Evolutionary conservation across 1,284 basidiomycete genomes (phyloP).

Genomic region (Sanguinoderma infundibulare): DNA sequence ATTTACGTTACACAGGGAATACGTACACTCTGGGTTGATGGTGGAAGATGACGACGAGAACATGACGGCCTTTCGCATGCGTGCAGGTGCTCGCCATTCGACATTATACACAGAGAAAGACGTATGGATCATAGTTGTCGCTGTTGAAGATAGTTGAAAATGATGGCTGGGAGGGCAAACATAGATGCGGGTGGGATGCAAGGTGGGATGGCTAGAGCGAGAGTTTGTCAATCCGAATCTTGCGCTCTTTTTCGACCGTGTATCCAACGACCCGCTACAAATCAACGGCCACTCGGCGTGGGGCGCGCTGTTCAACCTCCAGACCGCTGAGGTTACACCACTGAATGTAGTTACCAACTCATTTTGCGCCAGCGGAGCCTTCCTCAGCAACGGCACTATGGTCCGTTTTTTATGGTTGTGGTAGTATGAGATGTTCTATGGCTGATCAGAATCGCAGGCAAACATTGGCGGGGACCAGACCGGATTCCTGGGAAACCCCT

Average conservation of each 20-base stretch:
- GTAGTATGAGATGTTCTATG: not conserved
- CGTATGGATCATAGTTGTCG: too few species aligned
- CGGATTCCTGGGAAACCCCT: conserved; percentile 39
- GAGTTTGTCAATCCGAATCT: conserved; percentile 50
- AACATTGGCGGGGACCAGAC: conserved; percentile 48
- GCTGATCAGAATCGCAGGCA: conserved; percentile 32
- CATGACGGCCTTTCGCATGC: too few species aligned
- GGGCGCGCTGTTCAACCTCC: conserved; percentile 26
- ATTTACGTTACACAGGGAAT: too few species aligned
- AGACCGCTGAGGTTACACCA: conserved; percentile 28
- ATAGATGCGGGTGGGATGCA: too few species aligned
- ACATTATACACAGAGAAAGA: too few species aligned
- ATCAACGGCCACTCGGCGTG: conserved; percentile 11
- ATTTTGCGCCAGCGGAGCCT: conserved; percentile 30
- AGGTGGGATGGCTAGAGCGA: too few species aligned
- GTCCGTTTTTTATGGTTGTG: conserved; percentile 25
- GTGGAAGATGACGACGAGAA: too few species aligned
- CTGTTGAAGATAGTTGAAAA: too few species aligned
- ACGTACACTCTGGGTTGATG: too few species aligned
- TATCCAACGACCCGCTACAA: conserved; percentile 36
- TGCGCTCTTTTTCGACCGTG: conserved; percentile 49
- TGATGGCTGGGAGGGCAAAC: too few species aligned
- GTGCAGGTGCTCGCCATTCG: too few species aligned
- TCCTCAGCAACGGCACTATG: conserved; percentile 53
- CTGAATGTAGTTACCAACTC: conserved; percentile 10